Evolutionary conservation across 768 basidiomycete genomes (phyloP).

Genomic region (Paxillus ammoniavirescens): DNA sequence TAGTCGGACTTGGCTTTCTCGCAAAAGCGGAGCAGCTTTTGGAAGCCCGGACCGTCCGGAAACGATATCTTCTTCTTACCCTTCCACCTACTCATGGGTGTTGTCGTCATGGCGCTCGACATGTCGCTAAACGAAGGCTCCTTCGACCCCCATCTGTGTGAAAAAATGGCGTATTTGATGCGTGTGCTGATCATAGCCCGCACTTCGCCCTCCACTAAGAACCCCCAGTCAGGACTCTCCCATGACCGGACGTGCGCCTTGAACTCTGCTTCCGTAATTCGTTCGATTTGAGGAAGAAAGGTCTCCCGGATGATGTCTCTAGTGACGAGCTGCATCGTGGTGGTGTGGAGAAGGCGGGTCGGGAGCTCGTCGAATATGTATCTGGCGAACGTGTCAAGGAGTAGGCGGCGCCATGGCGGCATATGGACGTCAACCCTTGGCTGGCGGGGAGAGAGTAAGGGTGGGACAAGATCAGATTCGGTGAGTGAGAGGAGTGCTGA

Average conservation of each 20-base stretch:
- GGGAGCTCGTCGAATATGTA: slow-evolving; percentile 9
- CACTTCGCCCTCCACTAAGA: not conserved
- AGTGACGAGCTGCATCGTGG: not conserved
- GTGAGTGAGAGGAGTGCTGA: not conserved
- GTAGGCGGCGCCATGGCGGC: not conserved
- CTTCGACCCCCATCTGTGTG: slow-evolving; percentile 4
- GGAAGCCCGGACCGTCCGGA: not conserved
- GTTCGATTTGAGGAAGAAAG: not conserved
- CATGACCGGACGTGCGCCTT: not conserved
- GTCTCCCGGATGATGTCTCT: not conserved
- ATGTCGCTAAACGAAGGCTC: slow-evolving; percentile 7
- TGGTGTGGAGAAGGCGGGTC: slow-evolving; percentile 1
- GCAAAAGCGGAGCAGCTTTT: slow-evolving; percentile 6
- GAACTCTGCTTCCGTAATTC: not conserved
- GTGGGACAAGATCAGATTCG: not conserved
- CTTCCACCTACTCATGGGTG: not conserved
- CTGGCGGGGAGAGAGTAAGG: not conserved
- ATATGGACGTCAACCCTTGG: no score
- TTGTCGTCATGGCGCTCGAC: not conserved
- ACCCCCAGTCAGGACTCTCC: not conserved
- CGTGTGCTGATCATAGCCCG: not conserved
- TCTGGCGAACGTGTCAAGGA: not conserved
- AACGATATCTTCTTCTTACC: not conserved
- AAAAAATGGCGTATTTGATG: slow-evolving; percentile 7
- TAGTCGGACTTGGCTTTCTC: slow-evolving; percentile 6